Percentiles rank a stretch among this genome's conserved stretches.
Evolutionary conservation across 441 rosid species (phyloP).

Genomic region (Brassica hybrid): DNA sequence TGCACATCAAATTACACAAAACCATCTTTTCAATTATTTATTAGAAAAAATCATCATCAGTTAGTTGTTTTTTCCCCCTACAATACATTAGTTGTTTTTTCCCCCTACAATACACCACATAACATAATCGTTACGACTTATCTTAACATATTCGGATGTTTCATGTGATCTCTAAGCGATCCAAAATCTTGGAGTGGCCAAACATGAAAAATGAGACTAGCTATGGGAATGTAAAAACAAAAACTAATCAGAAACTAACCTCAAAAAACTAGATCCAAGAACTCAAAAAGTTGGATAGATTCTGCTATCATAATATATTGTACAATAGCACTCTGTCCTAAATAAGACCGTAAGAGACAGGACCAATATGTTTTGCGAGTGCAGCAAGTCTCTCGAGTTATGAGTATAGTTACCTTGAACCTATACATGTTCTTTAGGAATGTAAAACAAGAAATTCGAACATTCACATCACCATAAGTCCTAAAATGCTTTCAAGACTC

Average conservation of each 20-base stretch:
- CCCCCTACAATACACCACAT: not conserved
- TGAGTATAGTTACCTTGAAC: not conserved
- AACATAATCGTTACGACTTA: not conserved
- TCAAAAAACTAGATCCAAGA: not conserved
- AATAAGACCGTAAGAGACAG: not conserved
- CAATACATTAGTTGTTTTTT: too few species aligned
- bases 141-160: not conserved
- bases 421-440: not conserved
- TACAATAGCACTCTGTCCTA: not conserved
- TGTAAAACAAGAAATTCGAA: not conserved
- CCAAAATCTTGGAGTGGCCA: not conserved
- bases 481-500: conserved; percentile 1
- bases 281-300: not conserved
- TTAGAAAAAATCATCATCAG: not conserved
- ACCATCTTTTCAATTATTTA: not conserved
- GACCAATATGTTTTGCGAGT: not conserved
- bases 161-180: not conserved
- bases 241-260: not conserved
- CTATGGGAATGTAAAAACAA: not conserved
- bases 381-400: not conserved
- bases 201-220: not conserved
- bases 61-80: too few species aligned
- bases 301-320: not conserved
- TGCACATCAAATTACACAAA: not conserved
- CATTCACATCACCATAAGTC: not conserved